Percentiles rank a stretch among this genome's conserved stretches.
phyloP scores from a whole-genome alignment of 2,329 filamentous ascomycete species.

The Sporothrix curviconia region DNA sequence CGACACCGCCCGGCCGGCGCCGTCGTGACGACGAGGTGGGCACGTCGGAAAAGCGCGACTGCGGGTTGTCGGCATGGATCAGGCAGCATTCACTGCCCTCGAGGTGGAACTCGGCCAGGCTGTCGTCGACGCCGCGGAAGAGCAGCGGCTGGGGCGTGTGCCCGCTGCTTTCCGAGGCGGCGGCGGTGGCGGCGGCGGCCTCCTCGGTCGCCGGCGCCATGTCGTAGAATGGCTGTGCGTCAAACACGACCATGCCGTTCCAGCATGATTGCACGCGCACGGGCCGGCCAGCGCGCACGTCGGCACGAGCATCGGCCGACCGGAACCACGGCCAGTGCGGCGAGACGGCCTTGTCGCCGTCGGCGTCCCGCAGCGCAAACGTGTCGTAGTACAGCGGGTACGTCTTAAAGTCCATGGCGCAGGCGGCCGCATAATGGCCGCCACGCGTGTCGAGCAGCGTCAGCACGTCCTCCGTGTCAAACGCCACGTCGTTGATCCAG shows the following conservation, averaged over 20 bases:
- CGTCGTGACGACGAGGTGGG: not conserved
- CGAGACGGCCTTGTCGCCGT: conserved; percentile 45
- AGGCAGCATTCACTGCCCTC: conserved; percentile 78
- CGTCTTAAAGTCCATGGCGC: conserved; percentile 51
- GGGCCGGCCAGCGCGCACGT: conserved; percentile 43
- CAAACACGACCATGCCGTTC: conserved; percentile 54
- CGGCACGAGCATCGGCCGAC: conserved; percentile 33
- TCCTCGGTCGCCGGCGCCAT: not conserved
- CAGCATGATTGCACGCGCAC: conserved; percentile 60
- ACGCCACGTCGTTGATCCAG: conserved; percentile 57
- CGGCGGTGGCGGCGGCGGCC: too few relatives aligned
- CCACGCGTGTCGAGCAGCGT: conserved; percentile 47
- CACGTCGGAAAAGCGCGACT: conserved; percentile 29
- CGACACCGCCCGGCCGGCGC: not conserved
- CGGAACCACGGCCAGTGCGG: conserved; percentile 56
- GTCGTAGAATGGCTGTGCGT: conserved; percentile 42
- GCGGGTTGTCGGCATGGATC: conserved; percentile 64
- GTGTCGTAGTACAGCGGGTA: conserved; percentile 54
- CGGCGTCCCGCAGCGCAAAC: conserved; percentile 51
- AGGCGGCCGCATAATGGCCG: conserved; percentile 53
- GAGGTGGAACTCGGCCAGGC: conserved; percentile 54
- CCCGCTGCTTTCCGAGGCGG: conserved; percentile 19
- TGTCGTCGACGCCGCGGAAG: conserved; percentile 59
- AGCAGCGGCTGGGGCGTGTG: conserved; percentile 32
- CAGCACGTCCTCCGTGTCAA: conserved; percentile 45